Evolutionary conservation across 1,284 basidiomycete species (phyloP), one percentile per base, ranked within the genome.

Genomic region (Pyrrhoderma noxium): DNA sequence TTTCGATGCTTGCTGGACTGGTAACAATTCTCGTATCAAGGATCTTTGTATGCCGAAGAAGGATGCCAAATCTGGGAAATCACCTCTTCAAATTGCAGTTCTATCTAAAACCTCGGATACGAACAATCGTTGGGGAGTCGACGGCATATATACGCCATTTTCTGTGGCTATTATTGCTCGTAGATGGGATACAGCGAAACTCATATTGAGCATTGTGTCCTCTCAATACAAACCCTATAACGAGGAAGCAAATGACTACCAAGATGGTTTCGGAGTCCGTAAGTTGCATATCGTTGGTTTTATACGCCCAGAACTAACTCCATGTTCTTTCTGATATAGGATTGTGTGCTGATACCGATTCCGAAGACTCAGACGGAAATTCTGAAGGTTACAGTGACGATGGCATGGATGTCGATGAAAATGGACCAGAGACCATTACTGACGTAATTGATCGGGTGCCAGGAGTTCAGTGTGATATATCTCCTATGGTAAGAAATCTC

Each of bases 111-210:
- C 23, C 1, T 31, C 27, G 11, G 27, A 11, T n/a, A n/a, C n/a
- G 27, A 31, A 31, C 5, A 37, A 42, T 13, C 2, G 14, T 9
- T 9, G 7, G 11, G 40, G 19, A 39, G 5, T 31, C 11, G 27
- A 31, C 7, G 27, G 47, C 74, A 73, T 71, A 19, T 64, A 65
- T 43, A 75, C 73, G 0, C 75, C 77, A 0, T 63, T 79, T 7
- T 70, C 63, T 46, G 70, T 75, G 14, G 78, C 78, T 2, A 55
- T 79, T 18, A 58, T 62, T 19, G 69, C 67, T 8, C 68, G 74
- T 8, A 70, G 69, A 19, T 82, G 79, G 78, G 66, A 70, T 3
- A 77, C 77, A 1, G 78, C 75, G 1, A 70, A 70, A 16, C 63
- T 80, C 7, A 67, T 81, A 8, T 60, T 80, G 34, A 72, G 74